These are phyloP conservation scores for Trichoderma gracile DNA, from an alignment of 2,329 filamentous ascomycete species.

Conservation along the genomic window DNA sequence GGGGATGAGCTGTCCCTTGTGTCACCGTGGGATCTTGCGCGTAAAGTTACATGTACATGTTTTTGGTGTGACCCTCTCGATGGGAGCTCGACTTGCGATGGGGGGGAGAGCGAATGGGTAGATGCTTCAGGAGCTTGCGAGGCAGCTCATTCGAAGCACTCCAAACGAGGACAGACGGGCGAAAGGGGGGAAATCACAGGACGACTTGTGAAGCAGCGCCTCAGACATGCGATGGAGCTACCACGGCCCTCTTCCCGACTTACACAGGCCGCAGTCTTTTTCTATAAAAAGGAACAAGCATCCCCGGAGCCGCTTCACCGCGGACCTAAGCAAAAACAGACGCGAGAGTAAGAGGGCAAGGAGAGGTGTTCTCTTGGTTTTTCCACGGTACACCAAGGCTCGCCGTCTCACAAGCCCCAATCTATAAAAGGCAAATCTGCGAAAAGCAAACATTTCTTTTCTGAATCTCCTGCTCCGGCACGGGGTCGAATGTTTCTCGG, in stretches of 20 bases:
- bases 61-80: conserved; percentile 4
- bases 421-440: conserved; percentile 12
- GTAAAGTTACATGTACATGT: background rate
- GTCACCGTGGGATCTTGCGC: conserved; percentile 2
- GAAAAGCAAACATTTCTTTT: conserved; percentile 18
- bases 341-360: too few species aligned
- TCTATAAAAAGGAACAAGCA: conserved; percentile 19
- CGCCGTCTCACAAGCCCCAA: conserved; percentile 18
- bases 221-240: background rate
- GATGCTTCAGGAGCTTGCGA: background rate
- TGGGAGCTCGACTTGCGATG: conserved; percentile 1
- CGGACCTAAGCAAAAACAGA: background rate
- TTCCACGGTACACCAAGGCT: background rate
- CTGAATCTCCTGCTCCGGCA: background rate
- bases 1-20: conserved; percentile 14
- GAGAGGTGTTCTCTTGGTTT: too few species aligned
- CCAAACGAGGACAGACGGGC: background rate
- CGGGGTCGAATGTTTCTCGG: too few species aligned
- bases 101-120: background rate
- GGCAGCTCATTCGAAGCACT: background rate
- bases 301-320: background rate
- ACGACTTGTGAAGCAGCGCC: background rate
- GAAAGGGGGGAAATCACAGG: background rate
- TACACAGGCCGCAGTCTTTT: background rate
- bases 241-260: background rate